These are phyloP conservation scores for Spathaspora sp. DNA, from an alignment of 805 yeast genomes.

Conservation along the genomic window DNA sequence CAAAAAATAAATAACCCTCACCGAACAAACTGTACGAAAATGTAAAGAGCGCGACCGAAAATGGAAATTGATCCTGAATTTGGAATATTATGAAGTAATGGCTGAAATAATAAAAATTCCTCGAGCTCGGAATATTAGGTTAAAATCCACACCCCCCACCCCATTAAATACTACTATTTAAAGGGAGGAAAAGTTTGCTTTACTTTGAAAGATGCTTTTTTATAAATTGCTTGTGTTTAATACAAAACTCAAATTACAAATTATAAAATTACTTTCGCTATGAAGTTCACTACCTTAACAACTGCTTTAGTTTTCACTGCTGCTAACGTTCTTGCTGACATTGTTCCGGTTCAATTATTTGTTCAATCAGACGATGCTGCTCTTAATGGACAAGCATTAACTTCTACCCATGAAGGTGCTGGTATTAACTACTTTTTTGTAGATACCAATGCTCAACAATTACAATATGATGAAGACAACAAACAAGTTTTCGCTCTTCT, in stretches of 20 bases:
- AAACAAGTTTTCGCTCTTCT: background rate
- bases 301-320: conserved; percentile 5
- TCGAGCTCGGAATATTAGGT: too few species aligned
- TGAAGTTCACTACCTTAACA: background rate
- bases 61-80: background rate
- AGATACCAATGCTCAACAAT: conserved; percentile 11
- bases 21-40: background rate
- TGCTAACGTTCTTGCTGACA: conserved; percentile 7
- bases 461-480: conserved; percentile 16
- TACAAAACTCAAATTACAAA: too few species aligned
- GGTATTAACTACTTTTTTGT: conserved; percentile 39
- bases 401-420: conserved; percentile 42
- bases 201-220: too few species aligned
- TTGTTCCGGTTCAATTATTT: conserved; percentile 14
- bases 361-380: conserved; percentile 20
- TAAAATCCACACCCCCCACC: too few species aligned
- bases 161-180: background rate
- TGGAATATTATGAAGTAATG: background rate
- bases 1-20: too few species aligned
- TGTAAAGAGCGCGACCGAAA: background rate
- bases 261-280: background rate
- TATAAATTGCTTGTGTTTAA: too few species aligned
- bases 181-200: background rate
- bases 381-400: conserved; percentile 25
- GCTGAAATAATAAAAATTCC: too few species aligned